A percentile compares a stretch with the other conserved stretches of the same genome.
Conservation (phyloP, 805 yeast genomes). For the Clavispora carvajalis region DNA sequence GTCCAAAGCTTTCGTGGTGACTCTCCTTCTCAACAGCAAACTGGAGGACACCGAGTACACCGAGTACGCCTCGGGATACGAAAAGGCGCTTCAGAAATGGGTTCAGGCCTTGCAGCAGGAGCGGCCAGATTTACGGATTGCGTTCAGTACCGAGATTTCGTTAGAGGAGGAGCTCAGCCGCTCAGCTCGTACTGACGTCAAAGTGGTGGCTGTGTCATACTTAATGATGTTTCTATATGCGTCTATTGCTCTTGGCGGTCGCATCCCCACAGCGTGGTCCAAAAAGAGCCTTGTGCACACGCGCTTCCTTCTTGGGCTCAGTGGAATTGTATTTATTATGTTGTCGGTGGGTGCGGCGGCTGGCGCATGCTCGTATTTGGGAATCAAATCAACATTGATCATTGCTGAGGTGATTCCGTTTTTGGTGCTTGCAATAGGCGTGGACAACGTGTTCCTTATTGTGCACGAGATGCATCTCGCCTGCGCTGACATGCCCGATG, state of each 20-base stretch:
- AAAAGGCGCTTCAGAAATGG: constrained; percentile 55
- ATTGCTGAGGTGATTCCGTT: constrained; percentile 97
- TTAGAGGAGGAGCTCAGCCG: constrained; percentile 78
- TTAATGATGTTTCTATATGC: constrained; percentile 85
- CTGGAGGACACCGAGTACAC: constrained; percentile 38
- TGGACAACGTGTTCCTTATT: constrained; percentile 85
- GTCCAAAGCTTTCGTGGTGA: constrained; percentile 70
- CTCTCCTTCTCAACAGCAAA: constrained; percentile 59
- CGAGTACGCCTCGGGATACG: constrained; percentile 55
- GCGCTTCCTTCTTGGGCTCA: constrained; percentile 69
- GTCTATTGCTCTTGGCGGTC: constrained; percentile 69
- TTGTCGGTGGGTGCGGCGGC: constrained; percentile 78
- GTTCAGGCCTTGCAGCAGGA: constrained; percentile 40
- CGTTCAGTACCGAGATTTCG: constrained; percentile 79
- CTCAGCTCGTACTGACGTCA: constrained; percentile 73
- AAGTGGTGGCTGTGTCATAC: constrained; percentile 69
- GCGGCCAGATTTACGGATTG: constrained; percentile 57
- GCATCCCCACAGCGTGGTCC: constrained; percentile 35
- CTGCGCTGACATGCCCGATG: constrained; percentile 36
- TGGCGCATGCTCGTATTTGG: constrained; percentile 72
- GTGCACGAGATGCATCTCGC: constrained; percentile 70
- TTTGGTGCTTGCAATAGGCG: constrained; percentile 89
- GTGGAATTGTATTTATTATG: constrained; percentile 80
- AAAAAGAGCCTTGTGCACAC: constrained; percentile 40
- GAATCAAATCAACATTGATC: constrained; percentile 80